These are phyloP conservation scores for Fagopyrum homotropicum DNA, from an alignment of 148 eudicot genomes.

Conservation along the genomic window DNA sequence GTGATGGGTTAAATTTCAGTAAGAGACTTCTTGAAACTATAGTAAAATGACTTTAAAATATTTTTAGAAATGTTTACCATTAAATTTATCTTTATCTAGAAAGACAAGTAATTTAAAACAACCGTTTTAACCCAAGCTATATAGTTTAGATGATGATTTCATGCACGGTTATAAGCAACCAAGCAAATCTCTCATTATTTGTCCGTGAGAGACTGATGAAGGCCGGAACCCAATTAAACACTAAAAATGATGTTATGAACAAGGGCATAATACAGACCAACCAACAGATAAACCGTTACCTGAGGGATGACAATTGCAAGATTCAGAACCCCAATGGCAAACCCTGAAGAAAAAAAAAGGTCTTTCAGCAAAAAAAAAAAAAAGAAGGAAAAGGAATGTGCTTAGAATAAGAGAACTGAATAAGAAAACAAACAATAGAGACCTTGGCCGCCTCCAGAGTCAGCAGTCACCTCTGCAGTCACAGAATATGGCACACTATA, in stretches of 20 bases:
- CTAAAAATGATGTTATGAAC: background rate
- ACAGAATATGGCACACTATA: constrained; percentile 95
- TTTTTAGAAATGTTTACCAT: too few species aligned
- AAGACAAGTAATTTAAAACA: too few species aligned
- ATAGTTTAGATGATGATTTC: background rate
- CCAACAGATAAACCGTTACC: constrained; percentile 33
- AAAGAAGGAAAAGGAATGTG: background rate
- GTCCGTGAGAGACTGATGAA: background rate
- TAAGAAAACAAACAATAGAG: constrained; percentile 13
- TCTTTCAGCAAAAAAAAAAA: constrained; percentile 16
- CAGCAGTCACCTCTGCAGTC: constrained; percentile 89
- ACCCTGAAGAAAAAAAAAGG: constrained; percentile 39
- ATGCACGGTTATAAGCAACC: background rate
- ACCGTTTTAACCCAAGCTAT: background rate
- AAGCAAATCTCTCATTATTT: background rate
- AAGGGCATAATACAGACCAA: background rate
- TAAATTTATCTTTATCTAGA: too few species aligned
- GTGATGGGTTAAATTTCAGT: too few species aligned
- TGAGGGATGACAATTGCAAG: constrained; percentile 95
- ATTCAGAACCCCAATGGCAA: constrained; percentile 95
- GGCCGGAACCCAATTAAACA: background rate
- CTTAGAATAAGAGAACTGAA: background rate
- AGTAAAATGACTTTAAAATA: too few species aligned
- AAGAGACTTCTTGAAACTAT: too few species aligned
- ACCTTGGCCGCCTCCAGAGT: constrained; percentile 99